These are phyloP conservation scores for Hypoxylon sp. DNA, from an alignment of 2,329 filamentous ascomycete genomes.

Conservation along the genomic window DNA sequence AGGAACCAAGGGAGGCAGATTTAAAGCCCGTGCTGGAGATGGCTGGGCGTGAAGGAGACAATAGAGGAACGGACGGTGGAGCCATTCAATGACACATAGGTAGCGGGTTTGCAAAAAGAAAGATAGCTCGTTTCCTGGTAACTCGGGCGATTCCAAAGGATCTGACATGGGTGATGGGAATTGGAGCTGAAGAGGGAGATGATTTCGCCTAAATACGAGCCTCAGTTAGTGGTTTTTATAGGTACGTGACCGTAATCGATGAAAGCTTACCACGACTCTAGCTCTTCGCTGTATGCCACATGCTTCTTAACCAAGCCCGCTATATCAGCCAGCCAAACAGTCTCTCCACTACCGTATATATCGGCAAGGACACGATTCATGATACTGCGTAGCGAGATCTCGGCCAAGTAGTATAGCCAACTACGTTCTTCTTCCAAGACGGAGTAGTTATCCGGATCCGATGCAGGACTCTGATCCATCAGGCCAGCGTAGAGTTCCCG, in stretches of 20 bases:
- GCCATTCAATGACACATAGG: slow-evolving; percentile 11
- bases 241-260: background rate
- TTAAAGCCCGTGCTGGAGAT: background rate
- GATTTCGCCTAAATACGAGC: background rate
- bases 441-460: background rate
- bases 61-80: slow-evolving; percentile 9
- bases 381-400: slow-evolving; percentile 7
- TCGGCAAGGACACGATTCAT: slow-evolving; percentile 12
- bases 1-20: background rate
- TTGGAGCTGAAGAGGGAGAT: background rate
- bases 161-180: background rate
- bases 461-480: background rate
- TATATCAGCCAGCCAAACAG: background rate
- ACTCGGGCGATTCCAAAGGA: background rate
- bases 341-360: background rate
- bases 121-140: background rate
- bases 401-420: background rate
- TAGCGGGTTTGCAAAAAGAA: slow-evolving; percentile 12
- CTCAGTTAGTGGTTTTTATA: background rate
- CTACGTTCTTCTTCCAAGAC: background rate
- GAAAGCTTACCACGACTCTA: slow-evolving; percentile 15
- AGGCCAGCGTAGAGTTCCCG: background rate
- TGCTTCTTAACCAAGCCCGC: background rate
- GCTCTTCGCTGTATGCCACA: background rate
- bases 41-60: background rate